A percentile compares a stretch with the other conserved stretches of the same genome.
Conservation (phyloP, 1,284 basidiomycete genomes). For the Rhodotorula mucilaginosa region DNA sequence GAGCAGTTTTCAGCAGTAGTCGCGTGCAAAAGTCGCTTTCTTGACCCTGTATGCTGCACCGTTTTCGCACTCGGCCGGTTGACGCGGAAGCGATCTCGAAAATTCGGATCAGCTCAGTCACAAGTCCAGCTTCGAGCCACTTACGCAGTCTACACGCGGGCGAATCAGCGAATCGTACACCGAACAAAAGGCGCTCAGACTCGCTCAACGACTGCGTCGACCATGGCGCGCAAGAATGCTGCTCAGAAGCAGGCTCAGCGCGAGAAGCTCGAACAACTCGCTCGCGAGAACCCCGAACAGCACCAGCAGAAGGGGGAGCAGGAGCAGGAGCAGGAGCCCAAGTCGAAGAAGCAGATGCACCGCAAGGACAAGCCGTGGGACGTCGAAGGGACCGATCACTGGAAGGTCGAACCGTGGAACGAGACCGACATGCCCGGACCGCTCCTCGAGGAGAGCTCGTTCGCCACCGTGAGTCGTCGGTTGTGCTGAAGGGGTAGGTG, state of each 20-base stretch:
- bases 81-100: no score
- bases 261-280: slow-evolving; percentile 16
- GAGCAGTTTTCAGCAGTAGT: no score
- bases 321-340: slow-evolving; percentile 18
- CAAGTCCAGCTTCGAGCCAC: no score
- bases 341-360: slow-evolving; percentile 70
- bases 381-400: slow-evolving; percentile 98
- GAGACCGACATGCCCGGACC: slow-evolving; percentile 78
- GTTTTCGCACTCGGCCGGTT: no score
- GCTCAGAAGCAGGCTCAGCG: slow-evolving; percentile 33
- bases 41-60: no score
- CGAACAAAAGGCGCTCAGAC: no score
- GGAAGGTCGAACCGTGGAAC: slow-evolving; percentile 50
- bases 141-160: no score
- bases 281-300: slow-evolving; percentile 21
- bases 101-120: no score
- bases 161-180: no score
- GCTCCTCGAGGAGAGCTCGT: slow-evolving; percentile 92
- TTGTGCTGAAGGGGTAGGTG: accelerated
- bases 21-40: no score
- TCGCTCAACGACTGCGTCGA: neutral
- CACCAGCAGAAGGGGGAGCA: slow-evolving; percentile 12
- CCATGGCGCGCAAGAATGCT: slow-evolving; percentile 39
- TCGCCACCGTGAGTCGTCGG: slow-evolving; percentile 63
- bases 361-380: slow-evolving; percentile 97